These are phyloP conservation scores for Fomitopsis pinicola DNA, from an alignment of 1,284 basidiomycete genomes.

Conservation along the genomic window DNA sequence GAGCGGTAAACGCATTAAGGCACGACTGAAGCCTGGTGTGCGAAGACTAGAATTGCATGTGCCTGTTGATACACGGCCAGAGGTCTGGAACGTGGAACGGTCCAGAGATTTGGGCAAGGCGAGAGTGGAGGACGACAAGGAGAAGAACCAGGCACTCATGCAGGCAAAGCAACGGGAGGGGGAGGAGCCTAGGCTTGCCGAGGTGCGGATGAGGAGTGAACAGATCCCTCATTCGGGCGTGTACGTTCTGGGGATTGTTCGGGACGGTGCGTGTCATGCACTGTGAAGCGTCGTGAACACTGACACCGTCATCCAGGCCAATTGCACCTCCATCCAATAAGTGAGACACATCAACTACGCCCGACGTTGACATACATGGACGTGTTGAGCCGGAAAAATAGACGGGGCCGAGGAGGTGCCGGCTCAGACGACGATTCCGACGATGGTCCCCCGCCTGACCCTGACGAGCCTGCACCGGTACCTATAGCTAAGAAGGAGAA, in stretches of 20 bases:
- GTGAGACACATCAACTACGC: conserved; percentile 72
- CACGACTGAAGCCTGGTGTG: conserved; percentile 60
- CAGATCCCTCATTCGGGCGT: conserved; percentile 55
- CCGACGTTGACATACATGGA: conserved; percentile 79
- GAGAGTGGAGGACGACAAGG: conserved; percentile 63
- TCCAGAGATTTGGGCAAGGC: conserved; percentile 61
- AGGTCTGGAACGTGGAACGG: conserved; percentile 73
- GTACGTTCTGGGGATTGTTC: conserved; percentile 71
- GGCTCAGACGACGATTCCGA: conserved; percentile 70
- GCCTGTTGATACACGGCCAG: conserved; percentile 67
- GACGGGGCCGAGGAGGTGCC: conserved; percentile 39
- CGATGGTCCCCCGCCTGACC: conserved; percentile 74
- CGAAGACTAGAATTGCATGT: conserved; percentile 71
- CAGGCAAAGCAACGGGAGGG: conserved; percentile 36
- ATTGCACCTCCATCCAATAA: conserved; percentile 74
- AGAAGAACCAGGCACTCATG: conserved; percentile 58
- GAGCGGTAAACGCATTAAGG: conserved; percentile 71
- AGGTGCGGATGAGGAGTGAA: conserved; percentile 71
- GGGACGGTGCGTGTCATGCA: conserved; percentile 47
- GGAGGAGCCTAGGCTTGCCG: conserved; percentile 56
- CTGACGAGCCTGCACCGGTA: conserved; percentile 57
- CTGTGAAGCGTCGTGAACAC: neutral
- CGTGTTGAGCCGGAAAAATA: conserved; percentile 56
- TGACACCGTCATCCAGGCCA: conserved; percentile 42
- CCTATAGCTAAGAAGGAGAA: conserved; percentile 53